Evolutionary conservation across 352 stramenopile species (phyloP), one percentile per base, ranked within the genome.

Genomic region (Pythium sp.): DNA sequence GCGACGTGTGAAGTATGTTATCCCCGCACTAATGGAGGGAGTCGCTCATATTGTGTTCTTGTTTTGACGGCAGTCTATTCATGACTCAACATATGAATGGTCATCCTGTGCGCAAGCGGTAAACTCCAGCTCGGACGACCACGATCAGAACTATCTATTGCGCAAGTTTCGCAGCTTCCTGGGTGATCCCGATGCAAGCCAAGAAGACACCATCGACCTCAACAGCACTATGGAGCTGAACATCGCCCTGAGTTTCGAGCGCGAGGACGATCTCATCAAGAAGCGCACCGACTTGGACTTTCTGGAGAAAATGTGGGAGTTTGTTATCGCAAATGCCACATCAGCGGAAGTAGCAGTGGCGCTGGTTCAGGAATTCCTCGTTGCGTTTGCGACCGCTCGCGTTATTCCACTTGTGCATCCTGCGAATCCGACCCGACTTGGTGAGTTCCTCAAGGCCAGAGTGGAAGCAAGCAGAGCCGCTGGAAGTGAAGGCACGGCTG

Each of bases 201-300:
- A 30, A 5, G 62, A 64, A 2, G 55, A 38, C 12, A 28, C 62
- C 3, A 43, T 62, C 38, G 68, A 72, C 15, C 14, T 49, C 11
- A 71, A 71, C 54, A 70, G 5, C 32, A 72, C 68, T 6, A 58
- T 70, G 14, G 68, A 72, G 38, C 34, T 72, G n/a, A 62, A 46
- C 18, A 56, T 72, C 15, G 32, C 68, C 2, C 12, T 72, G 20
- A 58, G 41, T 8, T 60, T 65, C 38, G 68, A 72, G 2, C 24
- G 28, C 11, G 62, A 65, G 4, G 54, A 58, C 11, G 47, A 62
- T 7, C 18, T 30, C 11, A 12, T 34, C 4, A 43, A 55, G 32
- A 55, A 26, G n/a, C 68, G 62, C 15, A 59, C 62, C 4, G 62
- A 72, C 11, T 26, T 65, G 22, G 68, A 72, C 32, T 61, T 72